Base-by-base conservation (phyloP, 1,139 yeast genomes). In the Lodderomyces pseudojiufengensis region DNA sequence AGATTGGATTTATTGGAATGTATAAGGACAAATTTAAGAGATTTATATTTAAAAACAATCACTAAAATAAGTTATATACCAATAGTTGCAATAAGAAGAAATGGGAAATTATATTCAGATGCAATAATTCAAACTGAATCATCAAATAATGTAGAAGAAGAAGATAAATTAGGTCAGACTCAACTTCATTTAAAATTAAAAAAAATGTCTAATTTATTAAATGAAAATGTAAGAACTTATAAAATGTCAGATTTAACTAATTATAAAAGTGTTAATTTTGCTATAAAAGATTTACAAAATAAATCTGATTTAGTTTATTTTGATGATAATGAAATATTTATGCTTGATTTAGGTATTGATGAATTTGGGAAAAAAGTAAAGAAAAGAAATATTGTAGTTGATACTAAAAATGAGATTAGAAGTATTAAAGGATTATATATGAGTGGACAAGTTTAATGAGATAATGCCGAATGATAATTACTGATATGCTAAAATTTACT, bases 351-450 rank as follows among this genome's bases (percentile, higher is more conserved):
- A 7, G 20, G 9, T 3, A 4, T 5, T n/a, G 27, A 22, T 9
- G 18, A 30, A 10, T 26, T 32, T 5, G 37, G 31, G 2, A 29
- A 29, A 11, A 33, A 35, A 3, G 15, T 33, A 13, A 52, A 54
- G 27, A 59, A 52, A 48, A 57, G 49, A 33, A 65, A 65, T 42
- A 43, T 67, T 42, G 62, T 62, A 1, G 50, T 54, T 5, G 73
- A 66, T 31, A 57, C 61, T 9, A 63, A 59, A 45, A 65, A 59
- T 43, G 72, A 64, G 38, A 63, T 69, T n/a, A 50, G 75, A 39
- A 55, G 65, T 33, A 63, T 69, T 27, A 69, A 69, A 49, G 75
- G 75, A 6, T 49, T 65, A 45, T 68, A 51, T 43, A 69, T 68
- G 70, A 66, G 72, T 46, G 75, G 75, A 1, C 61, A 65, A 38